These are phyloP conservation scores for Dionaea muscipula DNA, from an alignment of 179 eudicot genomes.

Conservation along the genomic window DNA sequence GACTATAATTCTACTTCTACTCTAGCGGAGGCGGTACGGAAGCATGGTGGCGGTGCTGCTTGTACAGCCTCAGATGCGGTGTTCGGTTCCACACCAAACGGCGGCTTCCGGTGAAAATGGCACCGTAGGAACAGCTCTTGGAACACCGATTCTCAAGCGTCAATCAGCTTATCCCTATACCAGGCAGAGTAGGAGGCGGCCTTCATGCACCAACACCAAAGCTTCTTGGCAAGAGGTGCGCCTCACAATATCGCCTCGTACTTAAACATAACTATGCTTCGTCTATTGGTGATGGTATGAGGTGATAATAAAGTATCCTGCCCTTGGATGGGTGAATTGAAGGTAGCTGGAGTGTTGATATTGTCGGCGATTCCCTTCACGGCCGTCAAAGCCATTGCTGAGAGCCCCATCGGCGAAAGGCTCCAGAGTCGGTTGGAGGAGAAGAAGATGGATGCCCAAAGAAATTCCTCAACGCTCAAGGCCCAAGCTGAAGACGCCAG, in stretches of 20 bases:
- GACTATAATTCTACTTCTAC: no score
- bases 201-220: constrained; percentile 11
- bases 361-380: constrained; percentile 96
- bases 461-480: constrained; percentile 32
- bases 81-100: no score
- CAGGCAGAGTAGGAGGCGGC: no score
- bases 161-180: no score
- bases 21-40: no score
- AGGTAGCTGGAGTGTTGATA: constrained; percentile 80
- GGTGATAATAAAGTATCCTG: neutral
- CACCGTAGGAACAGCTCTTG: no score
- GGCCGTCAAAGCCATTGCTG: constrained; percentile 82
- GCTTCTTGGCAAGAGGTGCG: constrained; percentile 91
- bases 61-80: no score
- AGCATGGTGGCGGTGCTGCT: no score
- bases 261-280: neutral
- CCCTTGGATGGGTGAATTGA: neutral
- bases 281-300: neutral
- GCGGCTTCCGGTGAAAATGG: no score
- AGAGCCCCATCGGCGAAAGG: constrained; percentile 65
- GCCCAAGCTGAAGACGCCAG: constrained; percentile 49
- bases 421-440: constrained; percentile 53
- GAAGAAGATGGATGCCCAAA: constrained; percentile 39
- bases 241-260: neutral
- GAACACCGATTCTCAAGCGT: no score